Evolutionary conservation across 75 land plant species (phyloP).

Genomic region (Pinus tabuliformis): DNA sequence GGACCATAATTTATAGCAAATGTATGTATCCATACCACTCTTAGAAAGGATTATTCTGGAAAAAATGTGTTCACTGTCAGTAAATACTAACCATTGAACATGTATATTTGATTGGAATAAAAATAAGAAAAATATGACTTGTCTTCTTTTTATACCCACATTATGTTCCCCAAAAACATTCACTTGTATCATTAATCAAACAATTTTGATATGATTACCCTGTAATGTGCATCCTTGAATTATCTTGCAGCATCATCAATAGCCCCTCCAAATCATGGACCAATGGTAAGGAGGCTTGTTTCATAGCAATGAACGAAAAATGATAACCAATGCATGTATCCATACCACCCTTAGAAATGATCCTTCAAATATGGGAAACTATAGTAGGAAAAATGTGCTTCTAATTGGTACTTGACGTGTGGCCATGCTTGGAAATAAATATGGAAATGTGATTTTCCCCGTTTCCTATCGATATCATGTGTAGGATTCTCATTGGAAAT

Average conservation of each 20-base stretch:
- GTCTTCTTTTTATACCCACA: background rate
- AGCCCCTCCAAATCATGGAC: constrained; percentile 99
- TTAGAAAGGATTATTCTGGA: too few species aligned
- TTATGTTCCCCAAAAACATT: background rate
- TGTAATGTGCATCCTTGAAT: constrained; percentile 96
- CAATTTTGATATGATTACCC: constrained; percentile 25
- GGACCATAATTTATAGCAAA: too few species aligned
- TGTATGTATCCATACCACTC: too few species aligned
- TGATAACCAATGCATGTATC: background rate
- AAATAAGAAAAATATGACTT: too few species aligned
- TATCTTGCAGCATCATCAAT: constrained; percentile 99
- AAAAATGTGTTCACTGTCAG: too few species aligned
- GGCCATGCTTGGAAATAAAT: background rate
- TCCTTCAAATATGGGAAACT: background rate
- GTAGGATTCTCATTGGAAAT: background rate
- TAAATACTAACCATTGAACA: too few species aligned
- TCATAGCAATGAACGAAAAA: background rate
- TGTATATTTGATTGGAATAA: too few species aligned
- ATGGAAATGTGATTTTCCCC: background rate
- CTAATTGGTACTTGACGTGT: background rate
- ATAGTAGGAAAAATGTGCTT: background rate
- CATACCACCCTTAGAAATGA: background rate
- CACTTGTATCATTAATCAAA: background rate
- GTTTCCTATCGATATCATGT: background rate
- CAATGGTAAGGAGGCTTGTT: constrained; percentile 93